Percentiles rank a stretch among this genome's conserved stretches.
Evolutionary conservation across 495 filamentous ascomycete genomes (phyloP).

Genomic region (Xylaria sp.): DNA sequence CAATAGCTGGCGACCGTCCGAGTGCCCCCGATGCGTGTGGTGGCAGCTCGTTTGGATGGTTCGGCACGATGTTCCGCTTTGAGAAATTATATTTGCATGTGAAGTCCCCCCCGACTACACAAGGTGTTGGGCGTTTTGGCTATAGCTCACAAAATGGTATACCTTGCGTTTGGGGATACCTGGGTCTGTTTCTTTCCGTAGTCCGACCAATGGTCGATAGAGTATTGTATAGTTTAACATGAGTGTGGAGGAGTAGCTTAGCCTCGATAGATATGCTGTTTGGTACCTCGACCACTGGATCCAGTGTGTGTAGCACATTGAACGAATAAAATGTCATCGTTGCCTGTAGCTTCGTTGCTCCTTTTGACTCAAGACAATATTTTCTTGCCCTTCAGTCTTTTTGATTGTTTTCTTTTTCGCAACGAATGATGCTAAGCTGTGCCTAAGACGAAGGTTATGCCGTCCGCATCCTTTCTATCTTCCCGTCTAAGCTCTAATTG

Average conservation of each 20-base stretch:
- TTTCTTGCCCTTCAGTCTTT: background rate
- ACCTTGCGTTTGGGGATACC: background rate
- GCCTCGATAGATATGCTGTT: background rate
- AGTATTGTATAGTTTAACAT: background rate
- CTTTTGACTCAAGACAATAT: background rate
- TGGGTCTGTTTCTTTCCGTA: background rate
- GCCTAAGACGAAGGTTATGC: background rate
- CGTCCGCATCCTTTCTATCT: too few species aligned
- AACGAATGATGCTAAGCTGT: too few species aligned
- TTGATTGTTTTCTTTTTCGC: background rate
- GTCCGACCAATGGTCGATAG: background rate
- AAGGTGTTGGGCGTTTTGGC: slow-evolving; percentile 12
- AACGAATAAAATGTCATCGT: background rate
- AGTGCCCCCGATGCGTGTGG: background rate
- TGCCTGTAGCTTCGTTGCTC: background rate
- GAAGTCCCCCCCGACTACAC: slow-evolving; percentile 1
- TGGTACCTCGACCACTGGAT: background rate
- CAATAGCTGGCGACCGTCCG: background rate
- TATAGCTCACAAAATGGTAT: slow-evolving; percentile 7
- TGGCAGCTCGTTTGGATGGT: background rate
- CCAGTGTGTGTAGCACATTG: background rate
- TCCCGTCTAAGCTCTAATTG: background rate
- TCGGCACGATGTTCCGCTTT: background rate
- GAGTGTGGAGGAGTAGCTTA: background rate
- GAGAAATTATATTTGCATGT: slow-evolving; percentile 10